Base-by-base conservation (phyloP, 768 basidiomycete species). In the Podaxis carcinomalis region DNA sequence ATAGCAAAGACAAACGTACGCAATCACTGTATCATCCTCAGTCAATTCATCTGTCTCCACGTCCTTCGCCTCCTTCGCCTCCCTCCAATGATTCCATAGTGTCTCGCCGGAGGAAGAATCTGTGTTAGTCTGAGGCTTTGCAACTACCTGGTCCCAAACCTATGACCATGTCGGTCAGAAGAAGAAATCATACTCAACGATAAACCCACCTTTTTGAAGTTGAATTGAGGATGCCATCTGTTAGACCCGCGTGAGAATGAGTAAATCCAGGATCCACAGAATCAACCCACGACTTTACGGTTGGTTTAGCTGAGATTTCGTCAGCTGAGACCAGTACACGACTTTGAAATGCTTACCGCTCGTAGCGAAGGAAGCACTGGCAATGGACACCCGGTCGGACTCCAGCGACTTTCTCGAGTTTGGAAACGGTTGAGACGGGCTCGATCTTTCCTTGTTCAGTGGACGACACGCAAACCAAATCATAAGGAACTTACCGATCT, bases 1-100 rank as follows among this genome's bases (percentile, higher is more conserved):
- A 5, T 4, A 21, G 9, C 5, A 4, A 60, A 47, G 6, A 14
- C 39, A 25, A 7, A 23, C 59, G 42, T 14, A 61, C 59, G 53
- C 59, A 14, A 61, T 46, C 7, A 61, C 52, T 9, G 46, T 61
- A 37, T 61, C 59, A 5, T 19, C 53, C 27, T 61, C 59, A 28
- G 53, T 61, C 11, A 61, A 23, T 7, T 61, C 59, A 11, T 61
- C 52, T 1, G 52, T 61, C 21, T 39, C 55, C 1, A 61, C 59
- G 3, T 35, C 23, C 14, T 39, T 16, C 5, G 9, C 13, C 7
- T 23, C 19, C 9, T n/a, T 42, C 32, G n/a, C 42, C 42, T 16
- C 19, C 19, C 19, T 19, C 42, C 42, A 16, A 19, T 3, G 19
- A 4, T 16, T 44, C 42, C 14, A 19, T 16, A 44, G 16, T 14